A percentile compares a stretch with the other conserved stretches of the same genome.
Conservation (phyloP, 306 rosid genomes). For the Fagus sylvatica region DNA sequence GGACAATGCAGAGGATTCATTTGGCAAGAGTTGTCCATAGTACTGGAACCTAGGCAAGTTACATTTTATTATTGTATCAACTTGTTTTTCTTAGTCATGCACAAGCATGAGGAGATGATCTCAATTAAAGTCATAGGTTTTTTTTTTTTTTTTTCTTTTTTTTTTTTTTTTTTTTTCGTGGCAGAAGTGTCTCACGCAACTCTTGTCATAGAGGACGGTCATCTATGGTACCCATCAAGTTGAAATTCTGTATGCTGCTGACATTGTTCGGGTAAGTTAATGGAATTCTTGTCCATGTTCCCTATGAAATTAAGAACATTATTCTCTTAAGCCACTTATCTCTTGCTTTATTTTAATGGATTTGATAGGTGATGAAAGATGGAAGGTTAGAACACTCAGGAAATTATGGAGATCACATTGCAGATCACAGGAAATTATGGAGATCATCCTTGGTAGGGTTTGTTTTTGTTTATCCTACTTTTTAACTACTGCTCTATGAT, state of each 20-base stretch:
- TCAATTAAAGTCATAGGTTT: slow-evolving; percentile 9
- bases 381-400: slow-evolving; percentile 73
- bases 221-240: slow-evolving; percentile 86
- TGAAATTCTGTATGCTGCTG: slow-evolving; percentile 86
- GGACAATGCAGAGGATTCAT: slow-evolving; percentile 91
- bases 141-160: background rate
- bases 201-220: slow-evolving; percentile 71
- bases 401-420: slow-evolving; percentile 62
- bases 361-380: slow-evolving; percentile 70
- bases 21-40: slow-evolving; percentile 82
- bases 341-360: background rate
- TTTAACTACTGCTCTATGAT: background rate
- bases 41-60: slow-evolving; percentile 72
- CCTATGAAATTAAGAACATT: background rate
- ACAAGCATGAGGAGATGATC: background rate
- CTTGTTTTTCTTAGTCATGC: slow-evolving; percentile 14
- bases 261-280: slow-evolving; percentile 63
- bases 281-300: slow-evolving; percentile 8
- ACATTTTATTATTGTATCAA: background rate
- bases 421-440: slow-evolving; percentile 61
- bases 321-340: background rate
- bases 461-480: slow-evolving; percentile 23
- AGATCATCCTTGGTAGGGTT: slow-evolving; percentile 72
- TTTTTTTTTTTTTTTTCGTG: too few relatives aligned
- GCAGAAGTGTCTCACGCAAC: slow-evolving; percentile 85